phyloP scores from a whole-genome alignment of 768 basidiomycete species.

The Grammothele lineata region DNA sequence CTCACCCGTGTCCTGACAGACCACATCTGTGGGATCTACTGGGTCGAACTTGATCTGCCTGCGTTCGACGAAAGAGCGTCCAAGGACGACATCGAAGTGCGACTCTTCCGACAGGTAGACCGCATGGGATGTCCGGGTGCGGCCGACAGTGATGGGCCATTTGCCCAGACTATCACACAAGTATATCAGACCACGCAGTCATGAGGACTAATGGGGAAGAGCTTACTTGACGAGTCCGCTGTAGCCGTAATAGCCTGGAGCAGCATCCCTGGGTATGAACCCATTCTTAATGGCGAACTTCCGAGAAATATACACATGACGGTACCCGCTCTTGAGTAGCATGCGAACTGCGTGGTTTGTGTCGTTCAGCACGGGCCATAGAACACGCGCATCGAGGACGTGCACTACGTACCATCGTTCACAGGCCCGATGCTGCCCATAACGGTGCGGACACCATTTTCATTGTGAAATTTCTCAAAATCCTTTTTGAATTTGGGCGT shows the following conservation, averaged over 20 bases:
- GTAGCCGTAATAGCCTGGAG: conserved; percentile 93
- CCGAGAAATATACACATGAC: conserved; percentile 93
- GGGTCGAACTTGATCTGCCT: conserved; percentile 74
- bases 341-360: conserved; percentile 63
- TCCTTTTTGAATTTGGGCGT: conserved; percentile 66
- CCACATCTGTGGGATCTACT: conserved; percentile 83
- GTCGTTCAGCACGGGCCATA: no score
- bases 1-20: conserved; percentile 90
- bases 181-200: no score
- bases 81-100: conserved; percentile 94
- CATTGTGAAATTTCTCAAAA: conserved; percentile 82
- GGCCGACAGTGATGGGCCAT: conserved; percentile 76
- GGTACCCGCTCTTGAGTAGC: conserved; percentile 88
- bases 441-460: conserved; percentile 92
- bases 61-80: conserved; percentile 79
- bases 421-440: conserved; percentile 90
- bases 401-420: conserved; percentile 58
- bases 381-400: no score
- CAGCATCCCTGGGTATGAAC: conserved; percentile 83
- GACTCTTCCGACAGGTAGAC: conserved; percentile 93
- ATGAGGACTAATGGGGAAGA: not conserved
- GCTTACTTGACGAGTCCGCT: conserved; percentile 68
- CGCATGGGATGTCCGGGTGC: conserved; percentile 36
- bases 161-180: conserved; percentile 51
- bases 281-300: conserved; percentile 86